A percentile compares a stretch with the other conserved stretches of the same genome.
Evolutionary conservation across 495 filamentous ascomycete genomes (phyloP).

Genomic region (Aspergillus funiculosus): DNA sequence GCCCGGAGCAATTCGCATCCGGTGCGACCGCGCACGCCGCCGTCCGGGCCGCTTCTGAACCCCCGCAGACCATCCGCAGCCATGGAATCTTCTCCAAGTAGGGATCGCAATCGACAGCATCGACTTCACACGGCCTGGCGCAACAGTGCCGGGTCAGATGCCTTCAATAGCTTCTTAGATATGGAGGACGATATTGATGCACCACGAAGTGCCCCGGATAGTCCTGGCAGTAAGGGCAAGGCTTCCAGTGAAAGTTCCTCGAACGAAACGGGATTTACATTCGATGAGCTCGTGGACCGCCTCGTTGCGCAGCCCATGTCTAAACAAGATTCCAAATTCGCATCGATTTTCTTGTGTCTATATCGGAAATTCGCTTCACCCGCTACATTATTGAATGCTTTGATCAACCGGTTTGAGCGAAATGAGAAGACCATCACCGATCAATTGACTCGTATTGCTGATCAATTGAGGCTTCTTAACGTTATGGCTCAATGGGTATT

Average conservation of each 20-base stretch:
- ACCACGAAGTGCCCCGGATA: slow-evolving; percentile 26
- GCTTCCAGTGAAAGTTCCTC: slow-evolving; percentile 33
- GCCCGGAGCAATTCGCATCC: slow-evolving; percentile 43
- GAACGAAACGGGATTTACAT: slow-evolving; percentile 57
- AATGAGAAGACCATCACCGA: slow-evolving; percentile 55
- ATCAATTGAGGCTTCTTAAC: slow-evolving; percentile 77
- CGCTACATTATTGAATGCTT: slow-evolving; percentile 61
- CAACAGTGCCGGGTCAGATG: slow-evolving; percentile 39
- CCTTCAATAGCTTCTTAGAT: slow-evolving; percentile 41
- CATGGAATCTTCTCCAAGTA: slow-evolving; percentile 25
- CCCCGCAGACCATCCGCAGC: slow-evolving; percentile 29
- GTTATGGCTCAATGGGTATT: slow-evolving; percentile 84
- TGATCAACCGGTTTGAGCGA: slow-evolving; percentile 67
- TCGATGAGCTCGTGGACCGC: slow-evolving; percentile 85
- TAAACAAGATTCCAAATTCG: slow-evolving; percentile 79
- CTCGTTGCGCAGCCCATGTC: slow-evolving; percentile 75
- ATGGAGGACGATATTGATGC: slow-evolving; percentile 44
- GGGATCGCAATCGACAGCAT: slow-evolving; percentile 31
- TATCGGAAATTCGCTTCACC: slow-evolving; percentile 92
- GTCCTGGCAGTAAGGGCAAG: slow-evolving; percentile 31
- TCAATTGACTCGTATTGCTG: slow-evolving; percentile 61
- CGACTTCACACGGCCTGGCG: slow-evolving; percentile 38
- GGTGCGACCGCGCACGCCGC: slow-evolving; percentile 42
- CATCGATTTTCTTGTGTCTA: slow-evolving; percentile 80
- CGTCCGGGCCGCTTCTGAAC: slow-evolving; percentile 33